Evolutionary conservation across 495 filamentous ascomycete species (phyloP).

Genomic region (Pyrenula massariospora): DNA sequence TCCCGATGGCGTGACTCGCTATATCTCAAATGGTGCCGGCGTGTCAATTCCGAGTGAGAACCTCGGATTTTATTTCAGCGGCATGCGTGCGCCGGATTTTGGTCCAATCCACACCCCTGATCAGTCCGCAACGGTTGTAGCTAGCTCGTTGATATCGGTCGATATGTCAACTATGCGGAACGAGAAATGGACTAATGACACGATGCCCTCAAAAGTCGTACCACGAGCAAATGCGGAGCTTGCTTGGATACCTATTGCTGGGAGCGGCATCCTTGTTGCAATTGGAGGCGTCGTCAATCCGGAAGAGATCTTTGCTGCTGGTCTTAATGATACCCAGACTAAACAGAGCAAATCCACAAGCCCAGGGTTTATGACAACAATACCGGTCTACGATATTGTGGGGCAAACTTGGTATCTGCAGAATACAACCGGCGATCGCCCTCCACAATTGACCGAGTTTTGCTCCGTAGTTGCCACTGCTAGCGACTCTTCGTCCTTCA

Average conservation of each 20-base stretch:
- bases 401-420: conserved; percentile 40
- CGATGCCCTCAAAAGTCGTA: conserved; percentile 35
- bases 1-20: conserved; percentile 39
- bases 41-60: conserved; percentile 61
- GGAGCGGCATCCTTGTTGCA: conserved; percentile 49
- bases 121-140: conserved; percentile 19
- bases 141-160: conserved; percentile 45
- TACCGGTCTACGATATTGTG: conserved; percentile 57
- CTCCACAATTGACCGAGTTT: conserved; percentile 42
- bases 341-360: conserved; percentile 36
- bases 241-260: conserved; percentile 58
- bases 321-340: conserved; percentile 19
- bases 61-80: conserved; percentile 60
- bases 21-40: conserved; percentile 51
- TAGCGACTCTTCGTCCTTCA: conserved; percentile 47
- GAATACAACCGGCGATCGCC: conserved; percentile 41
- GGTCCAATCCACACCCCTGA: conserved; percentile 32
- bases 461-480: conserved; percentile 56
- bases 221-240: conserved; percentile 51
- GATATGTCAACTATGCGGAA: conserved; percentile 40
- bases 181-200: conserved; percentile 43
- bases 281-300: conserved; percentile 56
- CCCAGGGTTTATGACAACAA: conserved; percentile 48
- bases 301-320: conserved; percentile 14
- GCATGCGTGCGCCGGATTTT: conserved; percentile 35